Percentiles rank a stretch among this genome's conserved stretches.
These are phyloP conservation scores for Nicotiana otophora DNA, from an alignment of 257 asterid genomes.

Conservation along the genomic window DNA sequence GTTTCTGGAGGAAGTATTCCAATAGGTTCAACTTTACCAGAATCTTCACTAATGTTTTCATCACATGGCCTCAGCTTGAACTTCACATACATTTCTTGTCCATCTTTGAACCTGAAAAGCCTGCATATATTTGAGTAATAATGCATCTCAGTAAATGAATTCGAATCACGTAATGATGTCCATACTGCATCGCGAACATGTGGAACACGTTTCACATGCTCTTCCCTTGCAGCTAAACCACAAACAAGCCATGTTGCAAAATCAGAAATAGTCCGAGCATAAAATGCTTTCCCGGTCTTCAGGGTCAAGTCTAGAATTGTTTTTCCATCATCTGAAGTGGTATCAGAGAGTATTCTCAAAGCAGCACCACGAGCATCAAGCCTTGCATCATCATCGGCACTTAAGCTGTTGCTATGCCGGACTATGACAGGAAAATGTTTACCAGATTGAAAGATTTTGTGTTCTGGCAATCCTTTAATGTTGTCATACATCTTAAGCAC, in stretches of 20 bases:
- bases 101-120: constrained; percentile 64
- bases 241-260: constrained; percentile 83
- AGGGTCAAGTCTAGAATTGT: constrained; percentile 65
- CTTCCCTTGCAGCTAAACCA: constrained; percentile 74
- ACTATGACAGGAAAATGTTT: constrained; percentile 51
- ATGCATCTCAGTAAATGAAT: constrained; percentile 52
- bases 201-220: constrained; percentile 60
- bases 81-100: constrained; percentile 75
- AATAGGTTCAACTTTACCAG: constrained; percentile 64
- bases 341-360: constrained; percentile 41
- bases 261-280: constrained; percentile 72
- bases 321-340: constrained; percentile 14
- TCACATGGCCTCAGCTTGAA: constrained; percentile 69
- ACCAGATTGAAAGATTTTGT: constrained; percentile 50
- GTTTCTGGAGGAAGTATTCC: constrained; percentile 93
- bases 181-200: constrained; percentile 82
- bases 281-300: constrained; percentile 77
- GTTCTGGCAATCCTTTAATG: constrained; percentile 56
- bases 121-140: constrained; percentile 82
- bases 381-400: constrained; percentile 84
- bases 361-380: constrained; percentile 82
- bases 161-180: constrained; percentile 62
- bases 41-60: constrained; percentile 44
- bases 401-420: constrained; percentile 80
- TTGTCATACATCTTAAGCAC: constrained; percentile 42